phyloP scores from a whole-genome alignment of 2,329 filamentous ascomycete genomes.

The Cercospora sojina region DNA sequence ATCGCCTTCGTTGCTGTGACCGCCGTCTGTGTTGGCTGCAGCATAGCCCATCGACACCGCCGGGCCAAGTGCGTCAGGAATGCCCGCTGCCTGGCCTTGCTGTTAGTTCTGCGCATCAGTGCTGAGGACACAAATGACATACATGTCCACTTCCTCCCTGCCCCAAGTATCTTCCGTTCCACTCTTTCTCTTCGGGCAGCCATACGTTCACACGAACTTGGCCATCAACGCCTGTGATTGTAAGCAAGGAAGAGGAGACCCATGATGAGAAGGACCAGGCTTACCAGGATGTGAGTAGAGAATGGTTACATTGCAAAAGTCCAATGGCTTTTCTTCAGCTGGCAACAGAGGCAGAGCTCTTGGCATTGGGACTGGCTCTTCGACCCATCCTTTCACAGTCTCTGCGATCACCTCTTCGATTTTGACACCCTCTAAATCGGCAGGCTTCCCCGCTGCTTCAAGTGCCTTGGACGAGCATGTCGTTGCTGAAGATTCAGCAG shows the following conservation, averaged over 20 bases:
- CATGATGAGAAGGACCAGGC: background rate
- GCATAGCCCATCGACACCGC: conserved; percentile 31
- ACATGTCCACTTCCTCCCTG: conserved; percentile 44
- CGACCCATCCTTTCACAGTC: conserved; percentile 17
- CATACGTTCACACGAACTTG: conserved; percentile 34
- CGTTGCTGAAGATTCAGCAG: background rate
- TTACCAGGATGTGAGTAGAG: conserved; percentile 40
- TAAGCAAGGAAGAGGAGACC: background rate
- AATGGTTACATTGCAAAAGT: conserved; percentile 41
- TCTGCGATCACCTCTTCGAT: conserved; percentile 8
- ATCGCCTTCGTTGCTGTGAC: conserved; percentile 19
- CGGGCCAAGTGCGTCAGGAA: conserved; percentile 15
- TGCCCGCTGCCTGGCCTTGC: conserved; percentile 29
- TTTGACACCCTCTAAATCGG: background rate
- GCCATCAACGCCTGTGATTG: conserved; percentile 30
- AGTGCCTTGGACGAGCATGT: conserved; percentile 7
- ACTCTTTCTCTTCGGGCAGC: conserved; percentile 30
- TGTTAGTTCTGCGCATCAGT: background rate
- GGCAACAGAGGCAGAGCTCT: conserved; percentile 15
- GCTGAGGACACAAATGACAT: background rate
- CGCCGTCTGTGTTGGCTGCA: conserved; percentile 32
- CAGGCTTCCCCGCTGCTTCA: background rate
- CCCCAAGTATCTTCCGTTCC: conserved; percentile 41
- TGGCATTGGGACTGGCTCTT: conserved; percentile 14
- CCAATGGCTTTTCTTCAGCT: conserved; percentile 12